Base-by-base conservation (phyloP, 2,329 filamentous ascomycete species). In the Paecilomyces sp. region DNA sequence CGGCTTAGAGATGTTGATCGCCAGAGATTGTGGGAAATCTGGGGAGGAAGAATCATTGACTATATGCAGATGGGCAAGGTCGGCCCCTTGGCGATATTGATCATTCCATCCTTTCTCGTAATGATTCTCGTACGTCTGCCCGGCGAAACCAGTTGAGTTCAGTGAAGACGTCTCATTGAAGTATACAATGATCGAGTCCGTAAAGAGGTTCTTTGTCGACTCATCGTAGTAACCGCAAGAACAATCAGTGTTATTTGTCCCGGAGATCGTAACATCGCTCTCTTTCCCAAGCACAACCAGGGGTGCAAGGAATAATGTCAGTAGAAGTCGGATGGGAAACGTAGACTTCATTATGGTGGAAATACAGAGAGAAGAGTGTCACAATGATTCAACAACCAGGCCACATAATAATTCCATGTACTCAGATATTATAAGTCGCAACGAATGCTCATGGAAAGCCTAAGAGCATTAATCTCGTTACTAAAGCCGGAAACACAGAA, bases 21-120 rank as follows among this genome's bases (percentile, higher is more conserved):
- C 65, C 41, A 77, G 65, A 24, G 68, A 36, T 64, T 68, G 50
- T n/a, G 51, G 51, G 13, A 53, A 53, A 3, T 24, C 50, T 15
- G 51, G 18, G 3, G 51, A 25, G 8, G 25, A 30, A 15, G 51
- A 53, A 66, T 68, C 57, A 54, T 76, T 70, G 57, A 61, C 66
- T 58, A 76, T 65, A 57, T 70, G 65, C 2, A 79, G 65, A 60
- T 81, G 81, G 4, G 68, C 62, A 3, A 71, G 66, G 30, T 66
- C 65, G n/a, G 78, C 78, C 22, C 74, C 79, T 61, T 79, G 73
- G 15, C 76, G 73, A 59, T 77, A 80, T 54, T 75, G 66, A 8
- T 74, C 70, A 62, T 78, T 79, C 77, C 77, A 81, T 54, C 78
- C 76, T 61, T 76, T 78, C 57, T 81, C 79, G 60, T 77, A 78